These are phyloP conservation scores for Camellia lanceoleosa DNA, from an alignment of 148 eudicot species.

Conservation along the genomic window DNA sequence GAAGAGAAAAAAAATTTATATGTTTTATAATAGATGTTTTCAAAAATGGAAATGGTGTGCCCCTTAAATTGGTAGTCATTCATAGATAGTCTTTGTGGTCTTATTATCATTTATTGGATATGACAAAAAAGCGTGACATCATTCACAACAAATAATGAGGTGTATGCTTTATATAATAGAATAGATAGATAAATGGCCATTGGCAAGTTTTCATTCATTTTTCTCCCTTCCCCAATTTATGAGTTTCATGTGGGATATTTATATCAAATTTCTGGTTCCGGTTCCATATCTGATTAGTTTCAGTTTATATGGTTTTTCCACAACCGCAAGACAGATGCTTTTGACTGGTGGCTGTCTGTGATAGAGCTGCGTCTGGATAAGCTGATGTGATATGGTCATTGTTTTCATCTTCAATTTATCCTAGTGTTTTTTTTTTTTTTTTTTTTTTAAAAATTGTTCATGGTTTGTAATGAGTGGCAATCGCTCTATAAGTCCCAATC, in stretches of 20 bases:
- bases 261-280: neutral
- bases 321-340: constrained; percentile 5
- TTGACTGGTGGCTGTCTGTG: constrained; percentile 12
- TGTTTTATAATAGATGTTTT: neutral
- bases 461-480: constrained; percentile 6
- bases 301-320: neutral
- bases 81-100: neutral
- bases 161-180: too few species aligned
- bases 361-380: constrained; percentile 16
- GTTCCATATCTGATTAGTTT: neutral
- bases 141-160: too few species aligned
- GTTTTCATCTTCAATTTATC: constrained; percentile 6
- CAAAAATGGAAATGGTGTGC: neutral
- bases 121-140: too few species aligned
- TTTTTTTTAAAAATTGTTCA: too few species aligned
- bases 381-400: constrained; percentile 13
- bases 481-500: neutral
- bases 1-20: neutral
- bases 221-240: neutral
- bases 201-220: neutral
- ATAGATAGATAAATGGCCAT: neutral
- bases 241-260: neutral
- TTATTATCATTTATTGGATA: neutral
- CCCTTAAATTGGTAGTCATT: neutral
- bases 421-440: constrained; percentile 3